Evolutionary conservation across 352 stramenopile species (phyloP).

Genomic region (Achlya hypogyna): DNA sequence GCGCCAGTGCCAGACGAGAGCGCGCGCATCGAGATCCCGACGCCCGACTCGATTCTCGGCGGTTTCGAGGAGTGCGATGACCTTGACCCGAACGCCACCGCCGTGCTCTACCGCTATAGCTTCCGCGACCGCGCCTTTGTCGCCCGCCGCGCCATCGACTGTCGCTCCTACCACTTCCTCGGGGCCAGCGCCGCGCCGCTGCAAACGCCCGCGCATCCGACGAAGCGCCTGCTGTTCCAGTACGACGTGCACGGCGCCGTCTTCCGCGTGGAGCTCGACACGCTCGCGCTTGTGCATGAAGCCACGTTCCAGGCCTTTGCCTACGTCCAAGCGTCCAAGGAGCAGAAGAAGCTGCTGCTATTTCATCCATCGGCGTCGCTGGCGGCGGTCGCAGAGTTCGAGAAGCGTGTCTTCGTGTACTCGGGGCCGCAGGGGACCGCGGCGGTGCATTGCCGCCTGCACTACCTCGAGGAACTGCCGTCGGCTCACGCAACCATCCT

Average conservation of each 20-base stretch:
- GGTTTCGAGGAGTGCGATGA: constrained; percentile 77
- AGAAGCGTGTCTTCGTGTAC: constrained; percentile 71
- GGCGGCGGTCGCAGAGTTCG: constrained; percentile 69
- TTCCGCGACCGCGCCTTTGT: constrained; percentile 30
- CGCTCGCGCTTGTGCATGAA: constrained; percentile 34
- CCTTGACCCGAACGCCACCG: constrained; percentile 61
- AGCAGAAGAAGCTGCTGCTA: constrained; percentile 78
- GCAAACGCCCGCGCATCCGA: constrained; percentile 15
- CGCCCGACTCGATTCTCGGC: constrained; percentile 63
- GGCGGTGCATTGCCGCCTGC: not conserved
- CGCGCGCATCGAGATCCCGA: constrained; percentile 44
- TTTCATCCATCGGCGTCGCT: constrained; percentile 41
- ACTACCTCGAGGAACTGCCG: constrained; percentile 11
- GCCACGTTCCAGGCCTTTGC: constrained; percentile 65
- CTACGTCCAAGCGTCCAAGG: constrained; percentile 81
- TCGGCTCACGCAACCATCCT: not conserved
- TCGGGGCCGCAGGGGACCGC: not conserved
- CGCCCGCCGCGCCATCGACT: constrained; percentile 54
- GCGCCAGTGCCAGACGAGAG: constrained; percentile 17
- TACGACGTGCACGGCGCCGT: constrained; percentile 72
- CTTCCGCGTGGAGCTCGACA: constrained; percentile 32
- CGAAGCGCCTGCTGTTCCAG: constrained; percentile 50
- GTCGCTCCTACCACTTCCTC: constrained; percentile 54
- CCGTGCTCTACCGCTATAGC: constrained; percentile 39
- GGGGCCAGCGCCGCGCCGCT: constrained; percentile 11